phyloP scores from a whole-genome alignment of 192 early-diverging fungal species.

The Pilobolus umbonatus region DNA sequence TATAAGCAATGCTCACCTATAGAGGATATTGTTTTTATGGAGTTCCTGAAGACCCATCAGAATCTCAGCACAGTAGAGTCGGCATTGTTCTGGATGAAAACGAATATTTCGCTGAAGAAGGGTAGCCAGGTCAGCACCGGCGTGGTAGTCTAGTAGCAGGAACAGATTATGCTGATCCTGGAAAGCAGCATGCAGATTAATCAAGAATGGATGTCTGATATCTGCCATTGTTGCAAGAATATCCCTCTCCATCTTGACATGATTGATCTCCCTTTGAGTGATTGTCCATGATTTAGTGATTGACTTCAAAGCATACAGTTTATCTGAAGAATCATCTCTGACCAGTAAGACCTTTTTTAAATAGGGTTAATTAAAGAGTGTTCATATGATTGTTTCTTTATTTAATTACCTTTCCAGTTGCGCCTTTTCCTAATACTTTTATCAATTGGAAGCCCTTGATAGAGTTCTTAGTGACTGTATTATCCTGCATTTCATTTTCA shows the following conservation, averaged over 20 bases:
- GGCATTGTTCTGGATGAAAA: constrained; percentile 66
- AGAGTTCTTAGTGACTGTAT: too few species aligned
- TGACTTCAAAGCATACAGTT: constrained; percentile 49
- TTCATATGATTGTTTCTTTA: constrained; percentile 7
- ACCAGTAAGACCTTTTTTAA: constrained; percentile 45
- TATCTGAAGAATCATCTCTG: constrained; percentile 35
- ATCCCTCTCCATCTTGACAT: constrained; percentile 81
- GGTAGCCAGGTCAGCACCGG: constrained; percentile 90
- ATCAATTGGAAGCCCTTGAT: constrained; percentile 50
- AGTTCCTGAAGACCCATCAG: constrained; percentile 83
- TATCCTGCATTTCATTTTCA: too few species aligned
- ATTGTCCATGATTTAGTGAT: constrained; percentile 60
- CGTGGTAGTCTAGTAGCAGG: constrained; percentile 85
- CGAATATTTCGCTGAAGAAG: constrained; percentile 58
- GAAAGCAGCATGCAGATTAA: constrained; percentile 85
- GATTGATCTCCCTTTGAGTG: constrained; percentile 70
- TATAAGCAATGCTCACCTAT: constrained; percentile 49
- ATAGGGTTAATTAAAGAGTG: background rate
- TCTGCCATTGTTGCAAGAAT: constrained; percentile 66
- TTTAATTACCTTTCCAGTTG: constrained; percentile 52
- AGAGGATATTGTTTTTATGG: constrained; percentile 84
- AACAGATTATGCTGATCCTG: constrained; percentile 84
- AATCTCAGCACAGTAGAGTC: constrained; percentile 88
- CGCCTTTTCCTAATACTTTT: constrained; percentile 55
- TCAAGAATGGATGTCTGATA: constrained; percentile 87